Percentiles rank a stretch among this genome's conserved stretches.
phyloP scores from a whole-genome alignment of 2,329 filamentous ascomycete genomes.

The Aspergillus puulaauensis region DNA sequence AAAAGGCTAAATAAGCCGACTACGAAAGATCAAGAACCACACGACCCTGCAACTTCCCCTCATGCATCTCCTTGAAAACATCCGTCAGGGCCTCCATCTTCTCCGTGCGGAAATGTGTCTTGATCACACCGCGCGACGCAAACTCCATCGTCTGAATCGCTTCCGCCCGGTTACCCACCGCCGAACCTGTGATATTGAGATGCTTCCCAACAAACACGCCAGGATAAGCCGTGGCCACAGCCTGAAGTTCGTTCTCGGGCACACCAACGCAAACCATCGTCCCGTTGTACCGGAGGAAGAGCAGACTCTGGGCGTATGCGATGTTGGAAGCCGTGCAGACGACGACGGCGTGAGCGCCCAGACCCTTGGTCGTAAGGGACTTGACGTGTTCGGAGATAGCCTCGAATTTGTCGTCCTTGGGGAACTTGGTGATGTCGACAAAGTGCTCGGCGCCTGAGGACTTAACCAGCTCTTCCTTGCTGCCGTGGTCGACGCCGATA shows the following conservation, averaged over 20 bases:
- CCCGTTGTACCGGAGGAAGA: slow-evolving; percentile 50
- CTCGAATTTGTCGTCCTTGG: slow-evolving; percentile 46
- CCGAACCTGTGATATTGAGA: slow-evolving; percentile 49
- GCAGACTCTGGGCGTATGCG: slow-evolving; percentile 51
- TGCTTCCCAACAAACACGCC: slow-evolving; percentile 42
- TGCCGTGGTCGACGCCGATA: slow-evolving; percentile 64
- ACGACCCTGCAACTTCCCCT: slow-evolving; percentile 46
- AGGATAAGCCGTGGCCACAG: slow-evolving; percentile 49
- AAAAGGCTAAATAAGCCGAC: background rate
- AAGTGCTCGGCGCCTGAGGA: slow-evolving; percentile 67
- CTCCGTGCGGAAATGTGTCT: slow-evolving; percentile 45
- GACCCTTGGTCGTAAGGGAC: slow-evolving; percentile 56
- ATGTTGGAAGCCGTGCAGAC: slow-evolving; percentile 54
- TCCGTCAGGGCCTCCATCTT: slow-evolving; percentile 49
- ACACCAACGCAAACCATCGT: slow-evolving; percentile 54
- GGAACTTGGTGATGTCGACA: slow-evolving; percentile 58
- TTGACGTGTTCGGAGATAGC: slow-evolving; percentile 57
- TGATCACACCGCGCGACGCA: slow-evolving; percentile 49
- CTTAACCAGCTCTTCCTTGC: slow-evolving; percentile 59
- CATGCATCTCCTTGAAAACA: slow-evolving; percentile 47
- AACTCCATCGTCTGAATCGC: slow-evolving; percentile 51
- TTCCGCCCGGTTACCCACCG: slow-evolving; percentile 53
- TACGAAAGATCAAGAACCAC: slow-evolving; percentile 48
- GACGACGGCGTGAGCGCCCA: slow-evolving; percentile 62
- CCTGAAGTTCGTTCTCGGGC: slow-evolving; percentile 46